Evolutionary conservation across 2,329 filamentous ascomycete genomes (phyloP).

Genomic region (Plenodomus lindquistii): DNA sequence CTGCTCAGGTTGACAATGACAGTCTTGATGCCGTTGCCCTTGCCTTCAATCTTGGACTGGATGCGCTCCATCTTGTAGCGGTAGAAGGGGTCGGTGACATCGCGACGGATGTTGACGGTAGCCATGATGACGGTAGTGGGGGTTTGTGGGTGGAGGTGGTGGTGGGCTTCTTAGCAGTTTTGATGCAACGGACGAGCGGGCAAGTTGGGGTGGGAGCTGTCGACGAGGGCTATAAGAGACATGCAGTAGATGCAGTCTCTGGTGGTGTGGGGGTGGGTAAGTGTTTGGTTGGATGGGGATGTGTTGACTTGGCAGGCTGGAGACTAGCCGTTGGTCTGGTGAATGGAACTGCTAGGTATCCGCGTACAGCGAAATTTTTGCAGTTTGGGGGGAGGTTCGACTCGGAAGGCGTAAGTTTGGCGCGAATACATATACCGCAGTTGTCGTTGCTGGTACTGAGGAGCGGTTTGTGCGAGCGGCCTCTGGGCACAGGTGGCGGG

Average conservation of each 20-base stretch:
- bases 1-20: constrained; percentile 97
- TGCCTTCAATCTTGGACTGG: constrained; percentile 99
- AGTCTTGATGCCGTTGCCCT: constrained; percentile 99
- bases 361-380: constrained; percentile 94
- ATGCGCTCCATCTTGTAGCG: constrained; percentile 99
- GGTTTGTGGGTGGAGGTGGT: constrained; percentile 23
- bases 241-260: constrained; percentile 56
- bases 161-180: constrained; percentile 29
- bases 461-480: constrained; percentile 36
- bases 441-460: constrained; percentile 36
- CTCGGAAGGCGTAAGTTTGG: constrained; percentile 91
- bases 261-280: constrained; percentile 2
- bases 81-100: constrained; percentile 98
- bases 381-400: constrained; percentile 92
- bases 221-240: constrained; percentile 64
- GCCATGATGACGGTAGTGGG: constrained; percentile 73
- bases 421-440: constrained; percentile 98
- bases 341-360: constrained; percentile 88
- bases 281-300: constrained; percentile 42
- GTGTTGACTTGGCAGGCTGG: constrained; percentile 44
- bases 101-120: constrained; percentile 94
- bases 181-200: constrained; percentile 34
- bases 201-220: constrained; percentile 42
- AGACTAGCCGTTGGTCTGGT: constrained; percentile 90
- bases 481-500: constrained; percentile 37